Percentiles rank a stretch among this genome's conserved stretches.
These are phyloP conservation scores for Aspergillus pseudoviridinutans DNA, from an alignment of 2,329 filamentous ascomycete genomes.

Conservation along the genomic window DNA sequence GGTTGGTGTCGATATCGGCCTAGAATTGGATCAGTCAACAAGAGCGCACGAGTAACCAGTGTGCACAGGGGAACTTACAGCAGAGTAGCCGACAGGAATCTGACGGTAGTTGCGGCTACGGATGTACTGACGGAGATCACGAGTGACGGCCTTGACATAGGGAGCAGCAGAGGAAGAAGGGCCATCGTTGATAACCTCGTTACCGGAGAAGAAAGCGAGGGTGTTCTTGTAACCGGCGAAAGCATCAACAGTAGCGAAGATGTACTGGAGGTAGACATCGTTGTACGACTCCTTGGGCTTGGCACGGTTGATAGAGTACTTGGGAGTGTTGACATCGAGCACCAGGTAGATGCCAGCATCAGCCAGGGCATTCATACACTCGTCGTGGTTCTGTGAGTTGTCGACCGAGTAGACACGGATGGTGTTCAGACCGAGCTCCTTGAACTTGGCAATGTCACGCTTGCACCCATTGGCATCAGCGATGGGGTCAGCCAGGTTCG, in stretches of 20 bases:
- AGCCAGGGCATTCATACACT: conserved; percentile 76
- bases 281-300: conserved; percentile 78
- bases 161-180: conserved; percentile 63
- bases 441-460: conserved; percentile 77
- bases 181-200: conserved; percentile 72
- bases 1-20: conserved; percentile 81
- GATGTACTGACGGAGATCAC: conserved; percentile 72
- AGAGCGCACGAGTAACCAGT: neutral
- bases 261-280: conserved; percentile 73
- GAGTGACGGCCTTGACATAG: conserved; percentile 74
- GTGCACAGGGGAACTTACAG: conserved; percentile 26
- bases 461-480: conserved; percentile 66
- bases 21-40: conserved; percentile 5
- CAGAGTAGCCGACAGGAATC: conserved; percentile 71
- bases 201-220: conserved; percentile 78
- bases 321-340: conserved; percentile 85
- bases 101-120: conserved; percentile 57
- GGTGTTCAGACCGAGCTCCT: conserved; percentile 83
- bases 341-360: conserved; percentile 90
- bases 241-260: conserved; percentile 84
- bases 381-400: conserved; percentile 75
- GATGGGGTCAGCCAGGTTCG: conserved; percentile 67
- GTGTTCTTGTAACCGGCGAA: conserved; percentile 83
- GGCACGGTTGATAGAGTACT: conserved; percentile 80
- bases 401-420: conserved; percentile 91